Evolutionary conservation across 805 yeast genomes (phyloP).

Genomic region (Wickerhamomyces ciferrii): DNA sequence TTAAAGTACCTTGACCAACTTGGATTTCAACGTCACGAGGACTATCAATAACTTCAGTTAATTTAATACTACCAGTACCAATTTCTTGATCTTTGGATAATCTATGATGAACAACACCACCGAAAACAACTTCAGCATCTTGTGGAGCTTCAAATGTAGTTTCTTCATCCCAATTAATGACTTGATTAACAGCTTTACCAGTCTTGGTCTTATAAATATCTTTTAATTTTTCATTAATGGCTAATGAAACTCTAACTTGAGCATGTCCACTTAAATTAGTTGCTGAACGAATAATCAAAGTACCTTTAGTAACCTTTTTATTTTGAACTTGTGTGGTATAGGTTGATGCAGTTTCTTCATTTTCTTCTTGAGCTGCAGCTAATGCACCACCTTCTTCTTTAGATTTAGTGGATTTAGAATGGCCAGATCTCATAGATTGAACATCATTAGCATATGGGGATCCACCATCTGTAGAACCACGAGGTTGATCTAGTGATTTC

Average conservation of each 20-base stretch:
- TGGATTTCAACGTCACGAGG: conserved; percentile 35
- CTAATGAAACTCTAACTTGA: conserved; percentile 51
- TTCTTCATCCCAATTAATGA: conserved; percentile 55
- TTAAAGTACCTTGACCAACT: conserved; percentile 34
- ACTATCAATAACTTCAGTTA: conserved; percentile 45
- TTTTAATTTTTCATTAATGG: conserved; percentile 39
- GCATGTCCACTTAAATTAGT: conserved; percentile 33
- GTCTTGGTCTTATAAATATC: conserved; percentile 63
- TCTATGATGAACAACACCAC: conserved; percentile 61
- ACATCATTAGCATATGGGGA: conserved; percentile 23
- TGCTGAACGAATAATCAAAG: conserved; percentile 45
- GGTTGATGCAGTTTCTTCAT: conserved; percentile 16
- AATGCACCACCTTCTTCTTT: conserved; percentile 5
- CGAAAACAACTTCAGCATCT: conserved; percentile 54
- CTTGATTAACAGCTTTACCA: conserved; percentile 43
- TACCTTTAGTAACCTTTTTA: conserved; percentile 32
- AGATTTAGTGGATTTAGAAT: conserved; percentile 4
- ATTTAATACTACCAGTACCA: conserved; percentile 50
- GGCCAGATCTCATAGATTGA: conserved; percentile 32
- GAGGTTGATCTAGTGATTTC: conserved; percentile 9
- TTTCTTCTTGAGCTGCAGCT: conserved; percentile 7
- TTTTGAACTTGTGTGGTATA: conserved; percentile 14
- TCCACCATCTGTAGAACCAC: conserved; percentile 9
- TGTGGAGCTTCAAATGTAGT: conserved; percentile 62
- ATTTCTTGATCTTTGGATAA: conserved; percentile 67